Percentiles rank a stretch among this genome's conserved stretches.
phyloP scores from a whole-genome alignment of 2,329 filamentous ascomycete species.

The Talaromyces sp. region DNA sequence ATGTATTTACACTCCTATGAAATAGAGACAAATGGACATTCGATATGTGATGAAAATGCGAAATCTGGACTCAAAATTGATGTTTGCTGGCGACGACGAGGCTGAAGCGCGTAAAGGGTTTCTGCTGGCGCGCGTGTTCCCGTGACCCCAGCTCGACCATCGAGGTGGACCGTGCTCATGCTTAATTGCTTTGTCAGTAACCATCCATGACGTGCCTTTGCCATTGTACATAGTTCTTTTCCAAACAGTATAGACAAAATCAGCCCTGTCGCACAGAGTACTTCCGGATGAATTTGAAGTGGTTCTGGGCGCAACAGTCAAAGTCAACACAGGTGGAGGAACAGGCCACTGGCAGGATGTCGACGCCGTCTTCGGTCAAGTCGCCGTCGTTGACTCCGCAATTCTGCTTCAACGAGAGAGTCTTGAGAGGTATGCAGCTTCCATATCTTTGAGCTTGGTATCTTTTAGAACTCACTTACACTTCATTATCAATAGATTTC shows the following conservation, averaged over 20 bases:
- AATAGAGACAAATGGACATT: neutral
- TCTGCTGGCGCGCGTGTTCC: conserved; percentile 11
- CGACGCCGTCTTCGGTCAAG: conserved; percentile 37
- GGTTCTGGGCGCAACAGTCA: conserved; percentile 37
- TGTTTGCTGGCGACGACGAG: neutral
- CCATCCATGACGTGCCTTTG: conserved; percentile 4
- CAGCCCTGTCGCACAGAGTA: neutral
- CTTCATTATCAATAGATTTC: conserved; percentile 66
- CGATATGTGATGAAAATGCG: neutral
- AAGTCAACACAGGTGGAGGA: conserved; percentile 27
- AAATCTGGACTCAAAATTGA: neutral
- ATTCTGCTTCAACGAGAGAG: conserved; percentile 72
- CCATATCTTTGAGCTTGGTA: neutral
- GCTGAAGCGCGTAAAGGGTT: conserved; percentile 13
- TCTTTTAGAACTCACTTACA: conserved; percentile 9
- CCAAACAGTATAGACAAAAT: neutral
- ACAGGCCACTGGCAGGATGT: conserved; percentile 38
- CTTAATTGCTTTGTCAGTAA: conserved; percentile 1
- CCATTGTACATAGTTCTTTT: neutral
- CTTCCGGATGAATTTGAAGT: conserved; percentile 38
- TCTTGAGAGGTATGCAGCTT: conserved; percentile 60
- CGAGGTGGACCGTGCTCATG: conserved; percentile 10
- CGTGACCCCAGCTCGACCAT: conserved; percentile 11
- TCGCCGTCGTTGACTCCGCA: conserved; percentile 64
- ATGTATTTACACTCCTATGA: neutral